Evolutionary conservation across 345 rosid genomes (phyloP), one percentile per base, ranked within the genome.

Genomic region (Citrus cavaleriei): DNA sequence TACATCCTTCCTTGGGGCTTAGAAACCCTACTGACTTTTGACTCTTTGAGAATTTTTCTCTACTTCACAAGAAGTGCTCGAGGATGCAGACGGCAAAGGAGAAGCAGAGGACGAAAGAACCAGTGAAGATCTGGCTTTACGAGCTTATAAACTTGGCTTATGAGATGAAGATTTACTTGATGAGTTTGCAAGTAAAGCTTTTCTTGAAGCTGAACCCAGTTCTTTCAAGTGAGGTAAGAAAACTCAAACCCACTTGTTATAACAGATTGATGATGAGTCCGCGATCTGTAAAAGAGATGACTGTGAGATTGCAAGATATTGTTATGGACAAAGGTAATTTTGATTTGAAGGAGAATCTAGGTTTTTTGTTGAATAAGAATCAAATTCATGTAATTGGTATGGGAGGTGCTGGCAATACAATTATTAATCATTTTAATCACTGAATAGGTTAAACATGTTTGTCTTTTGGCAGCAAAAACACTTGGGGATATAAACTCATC

Each of bases 341-440:
- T 21, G 55, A 65, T 9, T 70, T 63, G 62, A 65, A 8, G 14
- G 73, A 7, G n/a, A 34, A 16, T 51, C 7, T 40, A 7, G 79
- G 79, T 30, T 30, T 63, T 32, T 38, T 74, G 18, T 28, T 68
- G 54, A 61, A 62, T 24, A 81, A 68, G 62, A 46, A 58, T 57
- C 18, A 21, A 6, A 72, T 83, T 24, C 68, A 32, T 27, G 69
- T 80, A 0, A 22, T 74, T 0, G 86, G 86, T 13, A 74, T 77
- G 55, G 86, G 81, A 4, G 83, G 86, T 3, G 37, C 65, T 4
- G 84, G 84, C 3, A 83, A 83, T 21, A 83, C 81, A 37, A 80
- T 77, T 19, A 70, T 83, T 27, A 57, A 57, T 38, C 10, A 68
- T 64, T 1, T 18, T 24, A 64, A 65, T 1, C 2, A 8, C 5